phyloP scores from a whole-genome alignment of 257 asterid genomes.

The Leonotis leonurus region DNA sequence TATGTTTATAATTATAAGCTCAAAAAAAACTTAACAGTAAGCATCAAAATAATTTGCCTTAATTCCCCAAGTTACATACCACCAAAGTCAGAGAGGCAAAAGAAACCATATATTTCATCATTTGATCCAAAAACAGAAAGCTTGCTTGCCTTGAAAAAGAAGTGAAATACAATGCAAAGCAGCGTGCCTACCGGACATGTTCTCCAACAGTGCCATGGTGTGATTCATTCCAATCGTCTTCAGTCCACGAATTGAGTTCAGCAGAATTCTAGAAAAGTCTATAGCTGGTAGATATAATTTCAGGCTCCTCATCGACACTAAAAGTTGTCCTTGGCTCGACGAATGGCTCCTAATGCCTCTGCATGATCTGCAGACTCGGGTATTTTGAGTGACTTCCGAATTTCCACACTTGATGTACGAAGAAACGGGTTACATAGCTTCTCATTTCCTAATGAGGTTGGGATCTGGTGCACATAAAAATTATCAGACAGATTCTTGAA shows the following conservation, averaged over 20 bases:
- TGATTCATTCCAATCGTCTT: not conserved
- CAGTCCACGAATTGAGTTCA: not conserved
- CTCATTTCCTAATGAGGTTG: conserved; percentile 63
- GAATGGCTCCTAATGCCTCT: conserved; percentile 65
- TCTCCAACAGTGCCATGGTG: no score
- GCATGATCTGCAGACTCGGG: conserved; percentile 62
- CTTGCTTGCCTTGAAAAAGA: no score
- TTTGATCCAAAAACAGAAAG: no score
- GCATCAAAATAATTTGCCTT: not conserved
- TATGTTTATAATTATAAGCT: not conserved
- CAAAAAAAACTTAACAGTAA: not conserved
- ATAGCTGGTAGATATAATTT: not conserved
- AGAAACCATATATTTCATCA: not conserved
- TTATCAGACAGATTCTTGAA: not conserved
- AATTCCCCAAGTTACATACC: not conserved
- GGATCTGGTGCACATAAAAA: conserved; percentile 49
- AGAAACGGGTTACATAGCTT: conserved; percentile 89
- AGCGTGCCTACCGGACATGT: no score
- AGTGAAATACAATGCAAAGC: no score
- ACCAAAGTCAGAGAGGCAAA: not conserved
- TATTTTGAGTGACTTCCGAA: conserved; percentile 58
- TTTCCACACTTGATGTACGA: conserved; percentile 79
- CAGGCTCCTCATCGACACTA: conserved; percentile 22
- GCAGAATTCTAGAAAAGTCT: not conserved
- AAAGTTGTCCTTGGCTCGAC: conserved; percentile 79